Conservation (phyloP, 1,284 basidiomycete species). For the Mycena citricolor region DNA sequence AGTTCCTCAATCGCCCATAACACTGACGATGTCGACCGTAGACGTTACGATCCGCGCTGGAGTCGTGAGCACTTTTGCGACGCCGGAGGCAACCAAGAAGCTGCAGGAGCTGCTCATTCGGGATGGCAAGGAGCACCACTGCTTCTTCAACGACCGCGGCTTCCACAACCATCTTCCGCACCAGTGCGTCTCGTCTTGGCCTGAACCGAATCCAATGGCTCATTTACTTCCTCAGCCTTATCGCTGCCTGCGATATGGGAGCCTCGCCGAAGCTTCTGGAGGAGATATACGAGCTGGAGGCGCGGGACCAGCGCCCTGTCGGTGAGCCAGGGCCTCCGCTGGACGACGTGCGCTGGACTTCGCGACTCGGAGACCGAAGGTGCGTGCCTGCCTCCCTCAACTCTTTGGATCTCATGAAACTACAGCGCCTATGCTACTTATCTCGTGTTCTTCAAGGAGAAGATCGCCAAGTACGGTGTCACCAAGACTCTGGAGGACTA, state of each 20-base stretch:
- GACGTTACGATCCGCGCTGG: too few relatives aligned
- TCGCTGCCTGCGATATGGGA: constrained; percentile 65
- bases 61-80: constrained; percentile 47
- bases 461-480: constrained; percentile 44
- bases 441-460: constrained; percentile 54
- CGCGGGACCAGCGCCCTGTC: constrained; percentile 34
- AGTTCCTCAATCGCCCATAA: too few relatives aligned
- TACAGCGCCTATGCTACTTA: constrained; percentile 48
- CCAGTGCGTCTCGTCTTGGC: constrained; percentile 34
- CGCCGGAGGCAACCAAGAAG: constrained; percentile 44
- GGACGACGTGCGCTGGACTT: constrained; percentile 48
- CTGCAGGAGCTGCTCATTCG: constrained; percentile 51
- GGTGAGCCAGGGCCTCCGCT: not conserved
- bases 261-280: constrained; percentile 51
- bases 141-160: constrained; percentile 47
- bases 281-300: constrained; percentile 49
- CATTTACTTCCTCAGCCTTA: constrained; percentile 36
- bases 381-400: constrained; percentile 45
- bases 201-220: constrained; percentile 1
- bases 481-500: constrained; percentile 50
- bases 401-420: not conserved
- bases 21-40: too few relatives aligned
- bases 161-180: constrained; percentile 66
- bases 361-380: constrained; percentile 53
- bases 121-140: constrained; percentile 58